A percentile compares a stretch with the other conserved stretches of the same genome.
These are phyloP conservation scores for Teunomyces cretensis DNA, from an alignment of 805 yeast genomes.

Conservation along the genomic window DNA sequence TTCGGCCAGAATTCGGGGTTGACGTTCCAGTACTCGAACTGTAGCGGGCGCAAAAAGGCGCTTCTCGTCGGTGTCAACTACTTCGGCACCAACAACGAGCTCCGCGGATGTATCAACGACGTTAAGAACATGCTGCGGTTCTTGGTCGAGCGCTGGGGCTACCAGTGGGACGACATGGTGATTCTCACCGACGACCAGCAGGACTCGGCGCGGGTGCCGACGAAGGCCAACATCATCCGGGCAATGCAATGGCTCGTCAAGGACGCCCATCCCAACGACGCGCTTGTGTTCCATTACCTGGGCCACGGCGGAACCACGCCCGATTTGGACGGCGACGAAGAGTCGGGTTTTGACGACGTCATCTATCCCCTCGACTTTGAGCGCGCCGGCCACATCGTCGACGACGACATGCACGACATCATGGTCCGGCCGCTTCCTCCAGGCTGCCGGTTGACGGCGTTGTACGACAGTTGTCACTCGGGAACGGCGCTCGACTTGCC, in stretches of 20 bases:
- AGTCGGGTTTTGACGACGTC: constrained; percentile 35
- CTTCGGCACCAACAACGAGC: constrained; percentile 27
- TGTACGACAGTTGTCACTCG: constrained; percentile 40
- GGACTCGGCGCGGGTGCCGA: constrained; percentile 31
- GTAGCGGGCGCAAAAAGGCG: constrained; percentile 37
- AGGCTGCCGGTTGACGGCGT: constrained; percentile 39
- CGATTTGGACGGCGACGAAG: constrained; percentile 40
- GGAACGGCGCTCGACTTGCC: constrained; percentile 43
- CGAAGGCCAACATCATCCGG: constrained; percentile 31
- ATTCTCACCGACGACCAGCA: constrained; percentile 38
- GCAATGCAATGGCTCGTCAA: constrained; percentile 42
- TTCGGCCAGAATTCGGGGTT: constrained; percentile 35
- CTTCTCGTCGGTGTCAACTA: constrained; percentile 38
- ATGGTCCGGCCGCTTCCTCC: constrained; percentile 37
- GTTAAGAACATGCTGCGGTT: constrained; percentile 37
- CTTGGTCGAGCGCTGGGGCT: constrained; percentile 29
- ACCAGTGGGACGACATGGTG: constrained; percentile 37
- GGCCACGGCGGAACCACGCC: constrained; percentile 42
- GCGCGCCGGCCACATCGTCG: constrained; percentile 31
- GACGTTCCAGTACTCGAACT: constrained; percentile 40
- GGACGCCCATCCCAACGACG: constrained; percentile 39
- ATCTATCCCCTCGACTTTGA: constrained; percentile 39
- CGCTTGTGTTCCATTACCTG: constrained; percentile 38
- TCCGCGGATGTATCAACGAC: constrained; percentile 40
- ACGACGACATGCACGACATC: constrained; percentile 40